These are phyloP conservation scores for Durotheca rogersii DNA, from an alignment of 495 filamentous ascomycete genomes.

Conservation along the genomic window DNA sequence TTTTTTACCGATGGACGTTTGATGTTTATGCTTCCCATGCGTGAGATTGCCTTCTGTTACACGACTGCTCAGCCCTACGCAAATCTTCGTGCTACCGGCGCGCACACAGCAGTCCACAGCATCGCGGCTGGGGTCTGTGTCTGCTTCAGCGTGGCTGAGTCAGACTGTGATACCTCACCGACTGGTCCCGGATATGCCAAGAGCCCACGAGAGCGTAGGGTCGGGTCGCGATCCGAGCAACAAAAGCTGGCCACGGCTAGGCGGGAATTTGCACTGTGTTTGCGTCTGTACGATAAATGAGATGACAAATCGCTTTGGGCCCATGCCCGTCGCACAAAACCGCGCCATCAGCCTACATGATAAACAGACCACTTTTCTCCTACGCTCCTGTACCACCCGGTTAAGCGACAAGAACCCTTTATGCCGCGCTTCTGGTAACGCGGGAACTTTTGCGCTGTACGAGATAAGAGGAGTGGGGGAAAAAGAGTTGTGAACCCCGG, in stretches of 20 bases:
- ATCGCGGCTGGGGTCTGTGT: slow-evolving; percentile 17
- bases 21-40: slow-evolving; percentile 36
- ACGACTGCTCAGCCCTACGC: slow-evolving; percentile 40
- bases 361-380: not conserved
- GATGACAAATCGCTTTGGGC: slow-evolving; percentile 20
- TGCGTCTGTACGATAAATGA: slow-evolving; percentile 11
- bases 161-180: slow-evolving; percentile 14
- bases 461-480: no score
- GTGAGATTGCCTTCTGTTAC: slow-evolving; percentile 32
- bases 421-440: slow-evolving; percentile 29
- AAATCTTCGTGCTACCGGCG: slow-evolving; percentile 24
- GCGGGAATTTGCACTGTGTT: slow-evolving; percentile 27
- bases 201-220: slow-evolving; percentile 11
- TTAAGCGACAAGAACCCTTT: slow-evolving; percentile 19
- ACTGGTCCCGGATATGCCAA: slow-evolving; percentile 5
- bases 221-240: slow-evolving; percentile 5
- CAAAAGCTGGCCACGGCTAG: not conserved
- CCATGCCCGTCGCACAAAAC: slow-evolving; percentile 19
- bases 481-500: no score
- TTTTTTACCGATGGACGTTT: slow-evolving; percentile 11
- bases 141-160: slow-evolving; percentile 21
- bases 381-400: slow-evolving; percentile 6
- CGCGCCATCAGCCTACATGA: slow-evolving; percentile 13
- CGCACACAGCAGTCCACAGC: slow-evolving; percentile 11
- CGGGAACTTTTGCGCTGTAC: no score